Percentiles rank a stretch among this genome's conserved stretches.
Evolutionary conservation across 805 yeast species (phyloP).

Genomic region (Schwanniomyces vanrijiae): DNA sequence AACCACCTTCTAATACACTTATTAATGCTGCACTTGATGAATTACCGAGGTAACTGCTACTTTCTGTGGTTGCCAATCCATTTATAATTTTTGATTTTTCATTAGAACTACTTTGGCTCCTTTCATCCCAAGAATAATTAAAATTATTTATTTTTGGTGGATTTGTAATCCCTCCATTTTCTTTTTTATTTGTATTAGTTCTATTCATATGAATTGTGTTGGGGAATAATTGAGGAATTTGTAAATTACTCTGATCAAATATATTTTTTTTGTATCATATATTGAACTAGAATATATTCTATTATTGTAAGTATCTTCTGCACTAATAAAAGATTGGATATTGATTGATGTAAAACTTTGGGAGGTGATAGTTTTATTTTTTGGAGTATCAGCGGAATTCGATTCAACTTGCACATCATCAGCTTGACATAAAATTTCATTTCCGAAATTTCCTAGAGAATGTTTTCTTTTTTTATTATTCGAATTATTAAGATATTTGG

Average conservation of each 20-base stretch:
- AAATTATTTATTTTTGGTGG: too few species aligned
- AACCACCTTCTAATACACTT: conserved; percentile 16
- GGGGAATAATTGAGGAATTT: conserved; percentile 15
- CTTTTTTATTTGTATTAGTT: background rate
- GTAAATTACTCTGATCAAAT: background rate
- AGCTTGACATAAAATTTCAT: too few species aligned
- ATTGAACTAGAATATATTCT: too few species aligned
- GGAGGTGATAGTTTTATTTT: too few species aligned
- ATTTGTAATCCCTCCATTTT: background rate
- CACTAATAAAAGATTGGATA: too few species aligned
- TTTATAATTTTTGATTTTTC: background rate
- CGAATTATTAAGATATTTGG: too few species aligned
- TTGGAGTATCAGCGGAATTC: too few species aligned
- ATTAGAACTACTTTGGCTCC: conserved; percentile 8
- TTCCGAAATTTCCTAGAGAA: too few species aligned
- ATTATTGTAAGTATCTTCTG: too few species aligned
- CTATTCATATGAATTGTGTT: conserved; percentile 4
- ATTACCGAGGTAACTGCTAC: conserved; percentile 1
- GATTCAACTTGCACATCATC: too few species aligned
- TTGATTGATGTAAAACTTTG: too few species aligned
- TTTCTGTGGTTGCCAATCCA: conserved; percentile 6
- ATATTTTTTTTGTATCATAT: background rate
- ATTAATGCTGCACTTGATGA: conserved; percentile 5
- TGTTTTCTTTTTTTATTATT: too few species aligned
- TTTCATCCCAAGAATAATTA: conserved; percentile 13